Percentiles rank a stretch among this genome's conserved stretches.
phyloP scores from a whole-genome alignment of 2,329 filamentous ascomycete genomes.

The Colletotrichum phormii region DNA sequence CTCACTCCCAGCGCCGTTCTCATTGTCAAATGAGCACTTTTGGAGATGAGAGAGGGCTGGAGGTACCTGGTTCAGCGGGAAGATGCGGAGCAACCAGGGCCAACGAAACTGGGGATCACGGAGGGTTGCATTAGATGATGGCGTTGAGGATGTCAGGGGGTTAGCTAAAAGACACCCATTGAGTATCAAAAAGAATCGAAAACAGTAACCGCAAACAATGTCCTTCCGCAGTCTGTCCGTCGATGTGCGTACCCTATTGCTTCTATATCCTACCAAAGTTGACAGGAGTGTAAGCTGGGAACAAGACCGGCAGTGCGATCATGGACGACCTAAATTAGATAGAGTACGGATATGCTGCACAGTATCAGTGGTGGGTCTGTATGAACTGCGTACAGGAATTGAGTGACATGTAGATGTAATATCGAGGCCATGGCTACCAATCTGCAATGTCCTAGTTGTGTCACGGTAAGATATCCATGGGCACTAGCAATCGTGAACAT shows the following conservation, averaged over 20 bases:
- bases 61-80: conserved; percentile 2
- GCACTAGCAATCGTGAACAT: too few relatives aligned
- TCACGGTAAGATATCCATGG: too few relatives aligned
- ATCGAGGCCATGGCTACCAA: too few relatives aligned
- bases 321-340: too few relatives aligned
- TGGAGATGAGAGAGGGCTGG: conserved; percentile 12
- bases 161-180: not conserved
- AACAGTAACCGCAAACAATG: not conserved
- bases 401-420: too few relatives aligned
- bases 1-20: conserved; percentile 91
- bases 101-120: not conserved
- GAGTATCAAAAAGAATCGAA: not conserved
- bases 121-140: not conserved
- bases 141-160: not conserved
- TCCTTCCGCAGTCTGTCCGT: not conserved
- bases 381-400: too few relatives aligned
- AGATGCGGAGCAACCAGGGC: too few relatives aligned
- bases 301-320: too few relatives aligned
- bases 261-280: too few relatives aligned
- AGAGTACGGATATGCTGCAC: too few relatives aligned
- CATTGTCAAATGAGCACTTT: conserved; percentile 69
- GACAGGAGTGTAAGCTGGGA: not conserved
- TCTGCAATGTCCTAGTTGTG: too few relatives aligned
- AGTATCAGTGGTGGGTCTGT: too few relatives aligned
- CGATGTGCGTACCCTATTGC: not conserved